Conservation (phyloP, 805 yeast species). For the Candida awuae region DNA sequence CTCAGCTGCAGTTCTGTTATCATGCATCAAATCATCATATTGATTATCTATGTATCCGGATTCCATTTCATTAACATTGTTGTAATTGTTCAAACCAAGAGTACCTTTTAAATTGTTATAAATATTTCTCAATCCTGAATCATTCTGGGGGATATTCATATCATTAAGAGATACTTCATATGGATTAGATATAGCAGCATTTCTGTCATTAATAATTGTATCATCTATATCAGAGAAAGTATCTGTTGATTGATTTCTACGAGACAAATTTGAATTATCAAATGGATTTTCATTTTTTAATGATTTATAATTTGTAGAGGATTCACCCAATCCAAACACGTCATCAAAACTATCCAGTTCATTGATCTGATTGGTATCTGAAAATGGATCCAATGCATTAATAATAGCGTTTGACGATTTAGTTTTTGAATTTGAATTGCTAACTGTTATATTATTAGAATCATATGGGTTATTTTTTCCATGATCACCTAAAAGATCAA, state of each 20-base stretch:
- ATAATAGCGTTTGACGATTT: too few relatives aligned
- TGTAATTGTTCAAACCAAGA: constrained; percentile 22
- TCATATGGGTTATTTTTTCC: background rate
- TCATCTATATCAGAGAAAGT: constrained; percentile 12
- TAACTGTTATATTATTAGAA: background rate
- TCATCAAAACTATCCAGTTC: background rate
- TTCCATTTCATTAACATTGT: constrained; percentile 14
- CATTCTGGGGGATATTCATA: constrained; percentile 8
- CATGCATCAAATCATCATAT: constrained; percentile 20
- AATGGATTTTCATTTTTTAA: constrained; percentile 5
- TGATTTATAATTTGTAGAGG: background rate
- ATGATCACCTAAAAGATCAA: constrained; percentile 17
- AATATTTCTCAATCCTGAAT: constrained; percentile 23
- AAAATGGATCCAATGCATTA: constrained; percentile 11
- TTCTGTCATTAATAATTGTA: constrained; percentile 10
- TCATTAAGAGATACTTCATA: constrained; percentile 6
- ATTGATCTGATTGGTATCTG: constrained; percentile 8
- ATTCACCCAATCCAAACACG: background rate
- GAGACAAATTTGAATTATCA: constrained; percentile 1
- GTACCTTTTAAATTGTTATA: constrained; percentile 24
- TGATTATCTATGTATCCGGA: constrained; percentile 11
- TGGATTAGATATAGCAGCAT: background rate
- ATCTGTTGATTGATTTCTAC: constrained; percentile 1
- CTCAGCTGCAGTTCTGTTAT: constrained; percentile 22
- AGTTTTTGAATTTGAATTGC: background rate